Conservation (phyloP, 2,329 filamentous ascomycete species). For the Nigrospora osmanthi region DNA sequence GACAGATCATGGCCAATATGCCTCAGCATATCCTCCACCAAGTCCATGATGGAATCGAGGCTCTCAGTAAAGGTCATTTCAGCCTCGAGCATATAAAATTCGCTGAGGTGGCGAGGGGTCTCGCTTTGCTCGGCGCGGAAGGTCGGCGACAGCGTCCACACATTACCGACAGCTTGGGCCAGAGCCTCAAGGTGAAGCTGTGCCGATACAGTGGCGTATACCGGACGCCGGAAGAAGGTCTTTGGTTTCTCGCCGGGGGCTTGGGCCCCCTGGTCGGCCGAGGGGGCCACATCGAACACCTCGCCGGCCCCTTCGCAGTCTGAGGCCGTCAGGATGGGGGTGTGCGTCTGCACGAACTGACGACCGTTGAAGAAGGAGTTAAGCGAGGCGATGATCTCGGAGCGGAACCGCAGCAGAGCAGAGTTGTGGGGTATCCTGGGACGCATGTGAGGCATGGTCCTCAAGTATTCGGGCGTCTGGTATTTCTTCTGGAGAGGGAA, state of each 20-base stretch:
- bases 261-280: slow-evolving; percentile 16
- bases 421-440: slow-evolving; percentile 75
- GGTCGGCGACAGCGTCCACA: slow-evolving; percentile 90
- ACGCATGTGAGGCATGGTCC: slow-evolving; percentile 81
- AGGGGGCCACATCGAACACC: slow-evolving; percentile 66
- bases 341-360: slow-evolving; percentile 76
- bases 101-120: slow-evolving; percentile 86
- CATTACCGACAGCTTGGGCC: slow-evolving; percentile 77
- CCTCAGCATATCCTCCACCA: slow-evolving; percentile 74
- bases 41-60: slow-evolving; percentile 63
- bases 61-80: slow-evolving; percentile 74
- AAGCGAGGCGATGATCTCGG: slow-evolving; percentile 65
- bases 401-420: slow-evolving; percentile 73
- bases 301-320: slow-evolving; percentile 97
- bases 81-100: slow-evolving; percentile 98
- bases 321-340: slow-evolving; percentile 90
- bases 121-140: slow-evolving; percentile 93
- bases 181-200: slow-evolving; percentile 93
- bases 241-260: slow-evolving; percentile 29
- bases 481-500: slow-evolving; percentile 97
- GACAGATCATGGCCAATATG: slow-evolving; percentile 33
- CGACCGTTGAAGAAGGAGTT: slow-evolving; percentile 67
- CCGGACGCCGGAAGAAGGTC: slow-evolving; percentile 75
- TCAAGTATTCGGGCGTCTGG: slow-evolving; percentile 80
- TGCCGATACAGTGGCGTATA: slow-evolving; percentile 91